Base-by-base conservation (phyloP, 2,329 filamentous ascomycete genomes). In the Cladophialophora psammophila region DNA sequence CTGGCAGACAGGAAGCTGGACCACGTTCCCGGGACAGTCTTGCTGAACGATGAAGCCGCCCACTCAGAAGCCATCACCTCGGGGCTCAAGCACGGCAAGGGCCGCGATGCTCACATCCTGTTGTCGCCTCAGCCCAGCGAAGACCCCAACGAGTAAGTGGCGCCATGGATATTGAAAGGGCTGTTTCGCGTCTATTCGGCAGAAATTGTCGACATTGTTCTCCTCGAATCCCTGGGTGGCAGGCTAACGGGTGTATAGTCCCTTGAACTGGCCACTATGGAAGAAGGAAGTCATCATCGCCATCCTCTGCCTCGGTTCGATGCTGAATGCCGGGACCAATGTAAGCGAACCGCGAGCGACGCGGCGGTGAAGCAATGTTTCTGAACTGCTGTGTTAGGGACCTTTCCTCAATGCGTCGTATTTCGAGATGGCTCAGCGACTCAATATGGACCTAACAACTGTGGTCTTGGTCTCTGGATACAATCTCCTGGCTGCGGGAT, bases 261-360 rank as follows among this genome's bases (percentile, higher is more conserved):
- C 74, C 7, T 59, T 76, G 69, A 75, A 75, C 38, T 75, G 73
- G 73, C 64, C 74, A n/a, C 55, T 66, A 60, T 75, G 70, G 71
- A 70, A 74, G 50, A 76, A 76, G 36, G 64, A 75, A 52, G 31
- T 74, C 38, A 73, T 74, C 42, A 74, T 74, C 38, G 72, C 54
- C 18, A 69, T 76, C 20, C 72, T 74, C 4, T 75, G 66, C 34
- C 70, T 75, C 40, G 75, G 75, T n/a, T 72, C 72, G 18, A 69
- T 75, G 66, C 72, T 76, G 10, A 69, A 69, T 36, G 71, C 71
- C 15, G 71, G 71, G 15, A 71, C 69, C 31, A 71, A 71, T 40
- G 70, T 72, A 50, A 65, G 67, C 61, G 4, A 26, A 9, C n/a
- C 20, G 35, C n/a, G n/a, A 18, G 9, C 38, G 18, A 26, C 13